Conservation (phyloP, 768 basidiomycete genomes). For the Steccherinum ochraceum region DNA sequence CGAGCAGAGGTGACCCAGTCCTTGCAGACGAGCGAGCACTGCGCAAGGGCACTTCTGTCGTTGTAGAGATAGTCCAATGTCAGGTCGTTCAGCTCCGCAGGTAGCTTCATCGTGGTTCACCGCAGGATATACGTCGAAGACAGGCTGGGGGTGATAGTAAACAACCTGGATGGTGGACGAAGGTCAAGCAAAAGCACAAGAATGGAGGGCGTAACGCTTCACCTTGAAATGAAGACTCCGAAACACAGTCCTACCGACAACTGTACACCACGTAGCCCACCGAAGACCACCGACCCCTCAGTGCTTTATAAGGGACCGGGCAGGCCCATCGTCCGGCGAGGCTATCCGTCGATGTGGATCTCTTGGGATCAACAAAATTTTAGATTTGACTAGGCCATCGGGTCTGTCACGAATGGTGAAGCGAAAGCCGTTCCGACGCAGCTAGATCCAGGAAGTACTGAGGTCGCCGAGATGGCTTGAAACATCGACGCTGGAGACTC, state of each 20-base stretch:
- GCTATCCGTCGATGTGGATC: too few species aligned
- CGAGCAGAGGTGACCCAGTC: background rate
- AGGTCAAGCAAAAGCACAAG: background rate
- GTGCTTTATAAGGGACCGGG: too few species aligned
- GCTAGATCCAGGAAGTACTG: too few species aligned
- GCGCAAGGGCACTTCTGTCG: background rate
- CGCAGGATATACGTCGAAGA: background rate
- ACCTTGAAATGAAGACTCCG: background rate
- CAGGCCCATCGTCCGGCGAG: too few species aligned
- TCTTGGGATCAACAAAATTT: too few species aligned
- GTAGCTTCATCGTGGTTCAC: background rate
- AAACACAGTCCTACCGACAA: background rate
- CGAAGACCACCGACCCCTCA: background rate
- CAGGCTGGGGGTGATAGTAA: too few species aligned
- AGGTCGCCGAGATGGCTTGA: too few species aligned
- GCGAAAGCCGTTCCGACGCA: too few species aligned
- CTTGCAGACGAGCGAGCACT: background rate
- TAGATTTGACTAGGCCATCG: too few species aligned
- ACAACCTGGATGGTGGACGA: background rate
- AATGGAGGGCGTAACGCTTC: background rate
- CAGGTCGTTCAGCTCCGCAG: background rate
- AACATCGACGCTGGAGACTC: too few species aligned
- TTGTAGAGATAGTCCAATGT: background rate
- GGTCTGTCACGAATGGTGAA: too few species aligned
- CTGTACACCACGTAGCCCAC: background rate